Conservation (phyloP, 139 green algal genomes). For the Coccomyxa sp. region DNA sequence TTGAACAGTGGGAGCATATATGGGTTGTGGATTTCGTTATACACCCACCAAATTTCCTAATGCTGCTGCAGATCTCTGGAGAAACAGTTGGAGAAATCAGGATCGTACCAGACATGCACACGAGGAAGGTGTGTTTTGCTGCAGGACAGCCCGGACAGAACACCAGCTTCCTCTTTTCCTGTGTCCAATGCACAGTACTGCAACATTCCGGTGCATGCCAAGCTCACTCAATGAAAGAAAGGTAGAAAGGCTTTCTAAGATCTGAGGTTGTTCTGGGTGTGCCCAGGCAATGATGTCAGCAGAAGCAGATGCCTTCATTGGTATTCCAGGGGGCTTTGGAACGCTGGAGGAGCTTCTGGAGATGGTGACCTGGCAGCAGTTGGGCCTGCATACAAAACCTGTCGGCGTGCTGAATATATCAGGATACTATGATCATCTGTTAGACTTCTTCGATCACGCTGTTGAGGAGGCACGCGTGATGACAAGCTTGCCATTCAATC, state of each 20-base stretch:
- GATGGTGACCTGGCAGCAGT: slow-evolving; percentile 79
- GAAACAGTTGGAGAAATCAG: slow-evolving; percentile 35
- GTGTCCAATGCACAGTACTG: background rate
- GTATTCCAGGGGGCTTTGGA: slow-evolving; percentile 72
- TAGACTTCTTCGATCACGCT: slow-evolving; percentile 58
- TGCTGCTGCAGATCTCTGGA: slow-evolving; percentile 30
- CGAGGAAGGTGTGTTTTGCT: slow-evolving; percentile 45
- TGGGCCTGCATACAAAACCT: slow-evolving; percentile 74
- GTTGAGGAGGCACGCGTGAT: slow-evolving; percentile 33
- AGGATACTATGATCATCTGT: slow-evolving; percentile 68
- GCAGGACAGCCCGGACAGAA: too few species aligned
- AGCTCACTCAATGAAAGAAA: too few species aligned
- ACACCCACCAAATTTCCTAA: background rate
- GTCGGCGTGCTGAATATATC: slow-evolving; percentile 63
- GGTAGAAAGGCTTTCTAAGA: too few species aligned
- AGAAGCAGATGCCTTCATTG: slow-evolving; percentile 77
- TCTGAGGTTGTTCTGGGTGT: background rate
- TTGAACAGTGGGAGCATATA: slow-evolving; percentile 19
- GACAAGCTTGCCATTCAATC: background rate
- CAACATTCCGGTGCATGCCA: too few species aligned
- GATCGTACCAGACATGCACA: slow-evolving; percentile 75
- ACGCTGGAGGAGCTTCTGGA: slow-evolving; percentile 85
- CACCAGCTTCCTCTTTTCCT: too few species aligned
- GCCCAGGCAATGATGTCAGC: slow-evolving; percentile 66
- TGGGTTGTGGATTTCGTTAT: slow-evolving; percentile 3